Evolutionary conservation across 2,329 filamentous ascomycete genomes (phyloP).

Genomic region (Diaporthe vaccinii): DNA sequence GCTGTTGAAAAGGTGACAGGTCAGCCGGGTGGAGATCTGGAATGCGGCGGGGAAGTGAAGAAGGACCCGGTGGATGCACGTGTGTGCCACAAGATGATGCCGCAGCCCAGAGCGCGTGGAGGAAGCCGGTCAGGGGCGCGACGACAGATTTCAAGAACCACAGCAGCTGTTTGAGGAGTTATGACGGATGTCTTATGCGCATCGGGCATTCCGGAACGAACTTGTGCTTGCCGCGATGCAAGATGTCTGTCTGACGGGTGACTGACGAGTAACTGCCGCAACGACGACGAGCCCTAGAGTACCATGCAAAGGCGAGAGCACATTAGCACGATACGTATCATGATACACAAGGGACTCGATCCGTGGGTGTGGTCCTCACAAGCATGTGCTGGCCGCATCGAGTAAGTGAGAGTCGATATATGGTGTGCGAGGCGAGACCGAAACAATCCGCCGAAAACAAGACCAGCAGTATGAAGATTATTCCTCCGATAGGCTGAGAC

Average conservation of each 20-base stretch:
- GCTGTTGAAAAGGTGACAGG: conserved; percentile 35
- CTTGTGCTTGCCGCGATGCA: conserved; percentile 19
- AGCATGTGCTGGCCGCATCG: conserved; percentile 9
- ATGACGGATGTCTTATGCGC: neutral
- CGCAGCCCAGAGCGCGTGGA: conserved; percentile 29
- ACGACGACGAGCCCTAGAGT: neutral
- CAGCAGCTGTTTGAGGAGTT: conserved; percentile 25
- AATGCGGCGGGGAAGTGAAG: conserved; percentile 36
- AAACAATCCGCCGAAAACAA: neutral
- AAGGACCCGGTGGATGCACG: conserved; percentile 25
- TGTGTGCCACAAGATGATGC: conserved; percentile 31
- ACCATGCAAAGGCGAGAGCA: neutral
- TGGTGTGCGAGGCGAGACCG: neutral
- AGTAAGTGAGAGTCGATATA: neutral
- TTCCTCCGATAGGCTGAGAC: conserved; percentile 26
- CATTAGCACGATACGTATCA: conserved; percentile 12
- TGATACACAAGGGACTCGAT: neutral
- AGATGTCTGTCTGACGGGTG: conserved; percentile 29
- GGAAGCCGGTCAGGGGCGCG: conserved; percentile 26
- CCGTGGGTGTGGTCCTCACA: neutral
- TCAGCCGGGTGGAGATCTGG: conserved; percentile 40
- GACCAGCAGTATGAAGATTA: neutral
- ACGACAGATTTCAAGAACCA: conserved; percentile 14
- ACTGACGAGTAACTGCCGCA: conserved; percentile 24
- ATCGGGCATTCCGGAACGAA: conserved; percentile 24